phyloP scores from a whole-genome alignment of 176 grass and related monocot species.

The Miscanthus lutarioriparius region DNA sequence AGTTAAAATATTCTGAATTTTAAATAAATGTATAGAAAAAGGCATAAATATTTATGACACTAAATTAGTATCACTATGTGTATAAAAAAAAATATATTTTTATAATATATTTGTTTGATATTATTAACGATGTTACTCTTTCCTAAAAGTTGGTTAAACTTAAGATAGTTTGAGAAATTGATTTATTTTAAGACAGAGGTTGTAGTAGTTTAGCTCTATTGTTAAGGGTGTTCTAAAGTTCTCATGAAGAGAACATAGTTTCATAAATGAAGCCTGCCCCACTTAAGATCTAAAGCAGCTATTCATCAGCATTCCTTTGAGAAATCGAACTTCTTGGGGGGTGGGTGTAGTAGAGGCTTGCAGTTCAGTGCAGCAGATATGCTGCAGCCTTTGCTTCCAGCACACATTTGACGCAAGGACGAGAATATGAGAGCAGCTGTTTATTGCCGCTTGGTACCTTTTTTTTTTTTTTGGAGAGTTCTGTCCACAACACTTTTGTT shows the following conservation, averaged over 20 bases:
- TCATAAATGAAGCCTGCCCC: constrained; percentile 31
- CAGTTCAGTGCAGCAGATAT: constrained; percentile 18
- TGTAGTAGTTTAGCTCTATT: not conserved
- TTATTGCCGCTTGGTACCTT: constrained; percentile 9
- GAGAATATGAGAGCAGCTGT: constrained; percentile 16
- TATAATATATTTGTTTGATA: not conserved
- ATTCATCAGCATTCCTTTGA: constrained; percentile 32
- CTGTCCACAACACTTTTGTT: constrained; percentile 35
- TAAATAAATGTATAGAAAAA: not conserved
- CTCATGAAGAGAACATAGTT: constrained; percentile 17
- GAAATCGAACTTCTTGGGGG: not conserved
- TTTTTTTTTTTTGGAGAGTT: constrained; percentile 31
- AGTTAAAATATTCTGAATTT: not conserved
- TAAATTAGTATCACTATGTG: not conserved
- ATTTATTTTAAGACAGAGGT: not conserved
- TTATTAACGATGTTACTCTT: not conserved
- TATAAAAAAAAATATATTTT: not conserved
- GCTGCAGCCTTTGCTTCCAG: constrained; percentile 32
- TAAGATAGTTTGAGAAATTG: not conserved
- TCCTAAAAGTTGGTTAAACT: not conserved
- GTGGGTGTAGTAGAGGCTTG: constrained; percentile 20
- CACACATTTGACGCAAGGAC: constrained; percentile 19
- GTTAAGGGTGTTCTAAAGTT: not conserved
- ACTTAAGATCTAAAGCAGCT: constrained; percentile 21
- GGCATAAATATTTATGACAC: not conserved